Percentiles rank a stretch among this genome's conserved stretches.
These are phyloP conservation scores for Ustilago xerochloae DNA, from an alignment of 1,284 basidiomycete genomes.

Conservation along the genomic window DNA sequence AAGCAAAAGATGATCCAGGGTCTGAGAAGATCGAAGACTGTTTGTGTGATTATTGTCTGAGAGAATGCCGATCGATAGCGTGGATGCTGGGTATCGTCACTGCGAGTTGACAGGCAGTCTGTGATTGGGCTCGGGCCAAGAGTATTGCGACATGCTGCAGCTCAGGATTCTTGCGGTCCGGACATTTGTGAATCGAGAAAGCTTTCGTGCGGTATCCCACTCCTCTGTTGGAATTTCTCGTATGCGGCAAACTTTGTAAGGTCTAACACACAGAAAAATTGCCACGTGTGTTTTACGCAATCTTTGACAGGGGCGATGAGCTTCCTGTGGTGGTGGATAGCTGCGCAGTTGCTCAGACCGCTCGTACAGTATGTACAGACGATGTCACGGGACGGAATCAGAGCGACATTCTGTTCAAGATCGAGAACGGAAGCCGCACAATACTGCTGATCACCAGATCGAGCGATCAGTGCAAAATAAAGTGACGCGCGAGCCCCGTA, in stretches of 20 bases:
- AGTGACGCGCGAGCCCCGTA: no score
- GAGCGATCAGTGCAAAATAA: no score
- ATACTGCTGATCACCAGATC: no score
- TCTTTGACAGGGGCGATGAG: no score
- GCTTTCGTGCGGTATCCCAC: conserved; percentile 8
- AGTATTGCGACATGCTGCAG: conserved; percentile 32
- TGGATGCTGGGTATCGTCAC: conserved; percentile 18
- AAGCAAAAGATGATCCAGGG: background rate
- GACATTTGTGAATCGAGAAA: background rate
- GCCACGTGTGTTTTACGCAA: no score
- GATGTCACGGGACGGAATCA: no score
- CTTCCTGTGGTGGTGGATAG: no score
- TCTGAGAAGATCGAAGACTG: conserved; percentile 11
- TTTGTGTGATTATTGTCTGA: background rate
- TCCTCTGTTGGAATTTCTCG: background rate
- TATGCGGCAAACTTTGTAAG: background rate
- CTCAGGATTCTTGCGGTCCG: conserved; percentile 27
- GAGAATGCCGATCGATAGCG: conserved; percentile 36
- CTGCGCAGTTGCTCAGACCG: no score
- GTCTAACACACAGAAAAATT: background rate
- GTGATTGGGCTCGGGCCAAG: conserved; percentile 24
- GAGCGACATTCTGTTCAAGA: no score
- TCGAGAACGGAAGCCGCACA: no score
- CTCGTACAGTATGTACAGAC: no score
- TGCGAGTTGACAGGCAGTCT: background rate